These are phyloP conservation scores for Metschnikowia lochheadii DNA, from an alignment of 805 yeast species.

Conservation along the genomic window DNA sequence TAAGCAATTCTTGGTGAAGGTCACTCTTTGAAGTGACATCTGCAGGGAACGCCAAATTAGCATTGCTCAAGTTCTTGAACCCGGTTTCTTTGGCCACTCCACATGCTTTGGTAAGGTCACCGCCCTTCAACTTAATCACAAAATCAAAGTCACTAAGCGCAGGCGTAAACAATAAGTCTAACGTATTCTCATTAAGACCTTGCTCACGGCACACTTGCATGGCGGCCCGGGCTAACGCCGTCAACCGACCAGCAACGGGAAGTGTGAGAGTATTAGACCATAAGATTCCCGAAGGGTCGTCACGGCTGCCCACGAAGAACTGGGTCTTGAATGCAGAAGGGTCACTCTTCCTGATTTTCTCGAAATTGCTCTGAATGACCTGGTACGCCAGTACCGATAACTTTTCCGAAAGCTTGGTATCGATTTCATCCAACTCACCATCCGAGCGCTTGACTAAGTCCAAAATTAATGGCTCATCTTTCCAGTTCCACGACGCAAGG, in stretches of 20 bases:
- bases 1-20: conserved; percentile 54
- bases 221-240: conserved; percentile 81
- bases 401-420: conserved; percentile 52
- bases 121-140: conserved; percentile 54
- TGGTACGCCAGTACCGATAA: conserved; percentile 61
- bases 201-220: conserved; percentile 46
- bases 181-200: conserved; percentile 36
- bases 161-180: conserved; percentile 68
- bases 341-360: conserved; percentile 66
- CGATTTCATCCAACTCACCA: conserved; percentile 25
- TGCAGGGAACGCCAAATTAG: conserved; percentile 40
- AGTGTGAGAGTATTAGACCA: conserved; percentile 66
- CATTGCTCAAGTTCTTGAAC: conserved; percentile 57
- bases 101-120: conserved; percentile 40
- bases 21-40: conserved; percentile 51
- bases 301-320: conserved; percentile 75
- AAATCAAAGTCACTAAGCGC: conserved; percentile 83
- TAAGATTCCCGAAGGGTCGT: conserved; percentile 79
- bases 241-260: conserved; percentile 82
- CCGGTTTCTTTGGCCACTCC: conserved; percentile 54
- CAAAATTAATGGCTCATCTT: conserved; percentile 74
- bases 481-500: conserved; percentile 91
- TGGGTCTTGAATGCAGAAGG: conserved; percentile 79
- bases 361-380: conserved; percentile 58
- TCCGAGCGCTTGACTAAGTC: conserved; percentile 55